phyloP scores from a whole-genome alignment of 352 stramenopile genomes.

The Halophytophthora batemanensis region DNA sequence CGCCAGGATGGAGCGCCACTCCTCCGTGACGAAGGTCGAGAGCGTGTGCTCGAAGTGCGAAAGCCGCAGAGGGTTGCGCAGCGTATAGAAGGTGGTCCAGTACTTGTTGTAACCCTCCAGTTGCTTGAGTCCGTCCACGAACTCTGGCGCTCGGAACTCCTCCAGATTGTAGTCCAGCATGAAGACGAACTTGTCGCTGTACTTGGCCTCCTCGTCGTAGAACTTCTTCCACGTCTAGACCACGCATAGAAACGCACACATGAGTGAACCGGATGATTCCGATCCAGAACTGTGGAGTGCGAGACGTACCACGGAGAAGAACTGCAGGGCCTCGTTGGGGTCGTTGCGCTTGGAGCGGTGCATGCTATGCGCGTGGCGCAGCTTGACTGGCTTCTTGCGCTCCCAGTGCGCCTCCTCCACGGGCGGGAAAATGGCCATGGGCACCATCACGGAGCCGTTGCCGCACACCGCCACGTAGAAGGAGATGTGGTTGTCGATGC shows the following conservation, averaged over 20 bases:
- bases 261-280: not conserved
- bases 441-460: constrained; percentile 84
- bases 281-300: not conserved
- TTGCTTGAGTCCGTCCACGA: constrained; percentile 69
- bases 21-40: constrained; percentile 63
- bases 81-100: constrained; percentile 74
- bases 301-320: constrained; percentile 67
- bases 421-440: constrained; percentile 81
- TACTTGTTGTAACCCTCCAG: constrained; percentile 82
- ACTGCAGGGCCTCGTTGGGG: constrained; percentile 72
- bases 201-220: constrained; percentile 85
- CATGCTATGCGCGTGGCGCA: constrained; percentile 78
- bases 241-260: constrained; percentile 2
- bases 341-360: constrained; percentile 71
- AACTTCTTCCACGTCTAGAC: constrained; percentile 83
- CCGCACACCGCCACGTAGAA: constrained; percentile 85
- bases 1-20: constrained; percentile 72
- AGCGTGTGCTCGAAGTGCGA: constrained; percentile 77
- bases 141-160: constrained; percentile 65
- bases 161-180: constrained; percentile 62
- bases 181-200: constrained; percentile 84
- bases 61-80: constrained; percentile 67
- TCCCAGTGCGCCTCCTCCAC: constrained; percentile 82
- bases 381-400: constrained; percentile 80
- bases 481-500: constrained; percentile 65